Evolutionary conservation across 2,329 filamentous ascomycete genomes (phyloP).

Genomic region (Cercospora sojina): DNA sequence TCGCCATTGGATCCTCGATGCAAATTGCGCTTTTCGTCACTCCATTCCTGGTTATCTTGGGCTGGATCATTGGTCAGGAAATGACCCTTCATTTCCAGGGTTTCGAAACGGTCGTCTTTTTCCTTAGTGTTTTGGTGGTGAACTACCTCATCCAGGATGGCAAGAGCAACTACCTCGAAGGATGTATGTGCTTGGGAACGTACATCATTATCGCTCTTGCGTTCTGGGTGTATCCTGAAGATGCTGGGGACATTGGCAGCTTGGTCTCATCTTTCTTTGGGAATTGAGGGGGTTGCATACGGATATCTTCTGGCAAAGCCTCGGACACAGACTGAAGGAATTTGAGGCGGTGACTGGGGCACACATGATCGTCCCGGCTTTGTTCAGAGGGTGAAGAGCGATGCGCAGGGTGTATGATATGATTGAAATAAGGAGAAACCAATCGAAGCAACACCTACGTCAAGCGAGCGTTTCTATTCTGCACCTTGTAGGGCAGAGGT

Average conservation of each 20-base stretch:
- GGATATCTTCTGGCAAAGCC: not conserved
- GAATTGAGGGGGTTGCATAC: slow-evolving; percentile 9
- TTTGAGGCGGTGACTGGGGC: not conserved
- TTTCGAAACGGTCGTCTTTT: slow-evolving; percentile 85
- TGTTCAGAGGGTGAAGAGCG: not conserved
- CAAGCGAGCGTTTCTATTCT: not conserved
- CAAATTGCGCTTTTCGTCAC: slow-evolving; percentile 60
- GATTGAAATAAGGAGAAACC: not conserved
- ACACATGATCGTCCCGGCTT: not conserved
- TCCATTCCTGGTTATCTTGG: slow-evolving; percentile 57
- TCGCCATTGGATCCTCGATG: slow-evolving; percentile 55
- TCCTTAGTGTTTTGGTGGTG: slow-evolving; percentile 79
- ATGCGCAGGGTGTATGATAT: not conserved
- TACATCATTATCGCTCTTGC: slow-evolving; percentile 61
- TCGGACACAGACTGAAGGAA: slow-evolving; percentile 3
- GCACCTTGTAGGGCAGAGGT: not conserved
- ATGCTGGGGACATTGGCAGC: slow-evolving; percentile 25
- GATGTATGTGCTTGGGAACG: slow-evolving; percentile 58
- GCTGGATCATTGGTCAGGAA: slow-evolving; percentile 54
- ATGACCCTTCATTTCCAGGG: slow-evolving; percentile 78
- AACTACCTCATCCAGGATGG: slow-evolving; percentile 86
- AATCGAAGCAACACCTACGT: not conserved
- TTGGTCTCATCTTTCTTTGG: slow-evolving; percentile 24
- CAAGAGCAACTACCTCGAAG: slow-evolving; percentile 83
- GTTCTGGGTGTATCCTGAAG: slow-evolving; percentile 58